Base-by-base conservation (phyloP, 352 stramenopile genomes). In the Globisporangium irregulare region DNA sequence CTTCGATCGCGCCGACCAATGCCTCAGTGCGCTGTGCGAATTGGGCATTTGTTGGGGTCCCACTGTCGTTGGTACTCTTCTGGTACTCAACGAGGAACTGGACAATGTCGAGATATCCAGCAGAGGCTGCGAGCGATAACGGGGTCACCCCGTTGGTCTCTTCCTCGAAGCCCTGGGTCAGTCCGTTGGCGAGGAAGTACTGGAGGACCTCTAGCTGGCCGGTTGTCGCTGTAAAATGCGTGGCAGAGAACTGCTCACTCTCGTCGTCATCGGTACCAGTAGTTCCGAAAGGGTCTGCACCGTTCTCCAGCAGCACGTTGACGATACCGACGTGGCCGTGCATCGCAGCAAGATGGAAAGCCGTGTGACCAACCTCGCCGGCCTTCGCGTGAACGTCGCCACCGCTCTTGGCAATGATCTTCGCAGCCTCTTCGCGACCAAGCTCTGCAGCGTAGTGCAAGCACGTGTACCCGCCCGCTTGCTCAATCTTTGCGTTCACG, bases 331-430 rank as follows among this genome's bases (percentile, higher is more conserved):
- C 29, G 71, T 80, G 32, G 71, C 48, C 66, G 64, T 84, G 5
- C 54, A 84, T 68, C 54, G 72, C 43, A 5, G 67, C 24, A 70
- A 81, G 67, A 55, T 81, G 62, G 24, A 61, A 22, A 48, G 65
- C 43, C 12, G 48, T 51, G 56, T 65, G 57, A 1, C 57, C 58
- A 10, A 24, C 29, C 43, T 36, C 24, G 10, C 25, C 57, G 2
- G 57, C 55, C 36, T 24, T 59, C 4, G 43, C 27, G 1, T 64
- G 20, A 1, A 70, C 12, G 15, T 43, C 43, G 1, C 56, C 65
- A 8, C 57, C 27, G 29, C 18, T 48, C 25, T n/a, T 50, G 2
- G 18, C n/a, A 25, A 64, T 53, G 24, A 65, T 22, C 43, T 46
- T 50, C 56, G 36, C n/a, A 12, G 46, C 38, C 14, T 70, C 65